Conservation (phyloP, 441 rosid genomes). For the Euphorbia schlechtendalii region DNA sequence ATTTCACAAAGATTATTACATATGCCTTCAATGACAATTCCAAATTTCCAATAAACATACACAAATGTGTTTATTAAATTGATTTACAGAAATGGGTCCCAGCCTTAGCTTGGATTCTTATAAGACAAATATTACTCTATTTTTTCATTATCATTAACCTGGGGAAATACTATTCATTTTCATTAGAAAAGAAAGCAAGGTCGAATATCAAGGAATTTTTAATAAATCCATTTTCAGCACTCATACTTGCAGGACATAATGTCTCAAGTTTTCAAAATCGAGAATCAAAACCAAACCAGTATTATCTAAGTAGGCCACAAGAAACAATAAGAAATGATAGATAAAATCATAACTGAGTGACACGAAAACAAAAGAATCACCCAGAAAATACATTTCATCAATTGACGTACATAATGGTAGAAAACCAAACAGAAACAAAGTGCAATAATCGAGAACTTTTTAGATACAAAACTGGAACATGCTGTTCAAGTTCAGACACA, state of each 20-base stretch:
- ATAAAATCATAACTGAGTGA: not conserved
- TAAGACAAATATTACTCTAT: conserved; percentile 6
- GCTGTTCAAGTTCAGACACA: no score
- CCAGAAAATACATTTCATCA: not conserved
- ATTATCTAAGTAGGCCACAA: not conserved
- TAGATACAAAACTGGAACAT: no score
- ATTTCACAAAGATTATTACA: not conserved
- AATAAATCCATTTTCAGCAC: not conserved
- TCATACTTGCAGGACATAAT: not conserved
- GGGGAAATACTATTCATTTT: conserved; percentile 2
- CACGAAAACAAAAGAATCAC: not conserved
- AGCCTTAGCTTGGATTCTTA: conserved; percentile 5
- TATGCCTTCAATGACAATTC: no score
- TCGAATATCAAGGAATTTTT: not conserved
- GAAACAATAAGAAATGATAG: not conserved
- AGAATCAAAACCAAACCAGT: not conserved
- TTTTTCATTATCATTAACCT: conserved; percentile 2
- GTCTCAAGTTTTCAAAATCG: not conserved
- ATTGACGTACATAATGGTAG: not conserved
- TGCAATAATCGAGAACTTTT: no score
- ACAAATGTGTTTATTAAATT: not conserved
- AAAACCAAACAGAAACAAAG: not conserved
- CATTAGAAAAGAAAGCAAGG: no score
- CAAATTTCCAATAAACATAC: no score
- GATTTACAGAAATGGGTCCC: not conserved